Base-by-base conservation (phyloP, 1,139 yeast genomes). In the Taphrina flavorubra region DNA sequence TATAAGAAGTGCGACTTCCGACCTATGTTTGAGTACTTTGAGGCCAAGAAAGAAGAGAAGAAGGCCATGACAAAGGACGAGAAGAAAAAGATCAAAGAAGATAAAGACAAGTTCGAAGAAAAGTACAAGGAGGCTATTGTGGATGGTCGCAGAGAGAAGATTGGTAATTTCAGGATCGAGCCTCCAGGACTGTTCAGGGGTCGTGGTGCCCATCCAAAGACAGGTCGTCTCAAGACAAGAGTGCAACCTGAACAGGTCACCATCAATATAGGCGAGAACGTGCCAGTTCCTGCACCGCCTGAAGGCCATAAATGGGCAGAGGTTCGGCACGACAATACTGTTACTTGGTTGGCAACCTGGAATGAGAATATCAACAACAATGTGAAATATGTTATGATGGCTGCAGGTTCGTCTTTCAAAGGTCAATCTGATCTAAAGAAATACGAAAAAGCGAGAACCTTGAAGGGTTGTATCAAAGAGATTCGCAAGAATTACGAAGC, bases 321-420 rank as follows among this genome's bases (percentile, higher is more conserved):
- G 74, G 83, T 94, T 25, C 84, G 84, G 73, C 96, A 92, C 77
- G 98, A 92, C 77, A 88, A 89, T 73, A 89, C 94, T 0, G 97
- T 92, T 39, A 87, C 95, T 6, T 94, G 99, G 99, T 82, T 92
- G 70, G 98, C 97, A 0, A 92, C 89, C 89, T 92, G 98, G 98
- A 88, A 89, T 77, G 98, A 92, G 78, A 92, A 92, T 75, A 90
- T 92, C 73, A 87, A 91, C 69, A 91, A 89, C 73, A 84, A 88
- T 47, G 85, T 87, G 75, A 92, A 92, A 78, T 94, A 92, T 77
- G 98, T 92, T 66, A 82, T 96, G 77, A 86, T 92, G 78, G 97
- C 97, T 1, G 96, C 95, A 42, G 90, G 87, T 75, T 92, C 97
- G 0, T 89, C 97, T 0, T 81, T 92, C 72, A 92, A 92, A 78